phyloP scores from a whole-genome alignment of 2,329 filamentous ascomycete species.

The Ceratocystis eucalypticola region DNA sequence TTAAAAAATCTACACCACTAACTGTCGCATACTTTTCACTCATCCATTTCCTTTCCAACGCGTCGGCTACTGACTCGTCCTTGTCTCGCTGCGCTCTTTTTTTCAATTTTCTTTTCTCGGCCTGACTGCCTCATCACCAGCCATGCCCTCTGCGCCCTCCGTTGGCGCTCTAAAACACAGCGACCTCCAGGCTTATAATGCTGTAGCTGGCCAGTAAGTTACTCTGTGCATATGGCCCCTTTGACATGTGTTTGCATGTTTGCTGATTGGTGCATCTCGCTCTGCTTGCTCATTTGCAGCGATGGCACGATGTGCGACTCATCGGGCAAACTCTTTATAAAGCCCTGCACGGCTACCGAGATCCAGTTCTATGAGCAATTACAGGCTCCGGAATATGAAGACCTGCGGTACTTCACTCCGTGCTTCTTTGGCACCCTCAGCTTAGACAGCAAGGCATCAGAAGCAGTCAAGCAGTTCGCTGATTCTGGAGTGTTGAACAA shows the following conservation, averaged over 20 bases:
- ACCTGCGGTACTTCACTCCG: conserved; percentile 68
- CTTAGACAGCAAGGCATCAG: conserved; percentile 38
- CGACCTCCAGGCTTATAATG: conserved; percentile 43
- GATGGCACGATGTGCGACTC: conserved; percentile 79
- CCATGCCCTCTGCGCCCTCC: not conserved
- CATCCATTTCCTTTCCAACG: not conserved
- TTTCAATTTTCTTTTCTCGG: too few species aligned
- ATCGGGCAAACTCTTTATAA: conserved; percentile 77
- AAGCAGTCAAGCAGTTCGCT: not conserved
- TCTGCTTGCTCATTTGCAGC: conserved; percentile 34
- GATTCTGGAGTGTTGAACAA: conserved; percentile 22
- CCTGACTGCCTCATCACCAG: not conserved
- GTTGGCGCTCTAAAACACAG: conserved; percentile 15
- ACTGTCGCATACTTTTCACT: too few species aligned
- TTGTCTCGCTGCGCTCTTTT: too few species aligned
- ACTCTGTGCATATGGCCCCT: not conserved
- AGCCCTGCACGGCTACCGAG: conserved; percentile 78
- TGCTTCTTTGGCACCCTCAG: conserved; percentile 67
- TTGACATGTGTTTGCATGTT: not conserved
- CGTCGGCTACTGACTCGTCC: too few species aligned
- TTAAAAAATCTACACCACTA: not conserved
- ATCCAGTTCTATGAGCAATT: conserved; percentile 80
- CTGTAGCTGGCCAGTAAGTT: conserved; percentile 74
- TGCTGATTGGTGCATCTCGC: not conserved
- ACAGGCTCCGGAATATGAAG: conserved; percentile 43